Evolutionary conservation across 495 filamentous ascomycete genomes (phyloP), one percentile per base, ranked within the genome.

Genomic region (Pyronema omphalodes): DNA sequence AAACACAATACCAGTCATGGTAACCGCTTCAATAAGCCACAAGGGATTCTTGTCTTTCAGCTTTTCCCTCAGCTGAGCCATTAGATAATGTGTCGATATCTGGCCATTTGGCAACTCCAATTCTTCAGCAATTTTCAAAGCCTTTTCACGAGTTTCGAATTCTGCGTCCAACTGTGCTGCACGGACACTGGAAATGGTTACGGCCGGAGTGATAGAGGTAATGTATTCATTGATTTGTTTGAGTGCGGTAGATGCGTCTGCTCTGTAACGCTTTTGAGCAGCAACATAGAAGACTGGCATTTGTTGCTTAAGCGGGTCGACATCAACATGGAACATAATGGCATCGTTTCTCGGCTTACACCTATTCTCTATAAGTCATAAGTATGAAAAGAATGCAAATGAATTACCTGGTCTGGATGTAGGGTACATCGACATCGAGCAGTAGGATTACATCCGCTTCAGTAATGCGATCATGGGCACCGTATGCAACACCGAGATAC

Each of bases 401-500:
- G 15, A 3, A 19, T 49, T 71, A 78, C 46, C 72, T 70, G 3
- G 79, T 80, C 15, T 78, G 79, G 51, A 85, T 78, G 78, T 80
- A 86, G 3, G 82, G 82, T 3, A 85, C 79, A 63, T 86, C 88
- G 57, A 87, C 93, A 66, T 94, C 85, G 44, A 91, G 66, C 8
- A 94, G 79, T 3, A 96, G 57, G 58, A 96, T 94, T 19, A 84
- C 75, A 63, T 94, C 89, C 0, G 89, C 83, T 6, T 78, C 80
- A 44, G 70, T 73, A 58, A 94, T 84, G 6, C 71, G 69, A 12
- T 84, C 79, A 40, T 94, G 85, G 2, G 78, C 71, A 9, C 88
- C 86, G 58, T 79, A 94, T 56, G 79, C 72, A 58, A 93, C 63
- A 1, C 89, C 86, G 23, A 94, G 66, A 73, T 80, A 64, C 9